phyloP scores from a whole-genome alignment of 2,329 filamentous ascomycete species.

The Pseudocercospora cruenta region DNA sequence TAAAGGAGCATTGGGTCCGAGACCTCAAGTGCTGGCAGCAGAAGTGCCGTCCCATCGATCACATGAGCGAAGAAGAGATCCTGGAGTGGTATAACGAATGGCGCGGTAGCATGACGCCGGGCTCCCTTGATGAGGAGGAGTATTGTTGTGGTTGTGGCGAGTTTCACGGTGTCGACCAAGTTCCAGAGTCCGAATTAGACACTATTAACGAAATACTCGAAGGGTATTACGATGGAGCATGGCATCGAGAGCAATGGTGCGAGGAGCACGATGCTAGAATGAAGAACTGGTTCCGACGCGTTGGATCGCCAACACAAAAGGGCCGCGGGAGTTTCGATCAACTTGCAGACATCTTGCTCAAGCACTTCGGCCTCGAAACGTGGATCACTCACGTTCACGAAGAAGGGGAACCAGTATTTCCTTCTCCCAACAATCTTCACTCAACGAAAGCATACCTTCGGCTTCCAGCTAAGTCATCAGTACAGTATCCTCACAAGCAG shows the following conservation, averaged over 20 bases:
- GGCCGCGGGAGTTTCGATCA: not conserved
- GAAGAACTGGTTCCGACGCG: not conserved
- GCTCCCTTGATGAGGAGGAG: too few species aligned
- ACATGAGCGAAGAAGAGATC: not conserved
- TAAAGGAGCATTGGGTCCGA: not conserved
- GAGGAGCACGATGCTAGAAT: not conserved
- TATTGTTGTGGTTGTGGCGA: too few species aligned
- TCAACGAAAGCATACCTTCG: not conserved
- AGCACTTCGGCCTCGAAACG: slow-evolving; percentile 13
- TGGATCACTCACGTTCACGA: slow-evolving; percentile 12
- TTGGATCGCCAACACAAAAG: not conserved
- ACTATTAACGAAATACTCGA: too few species aligned
- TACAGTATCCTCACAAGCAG: not conserved
- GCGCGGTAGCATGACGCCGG: not conserved
- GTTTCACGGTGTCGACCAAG: too few species aligned
- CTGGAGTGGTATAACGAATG: not conserved
- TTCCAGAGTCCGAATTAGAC: too few species aligned
- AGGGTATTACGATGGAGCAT: too few species aligned
- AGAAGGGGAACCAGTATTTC: not conserved
- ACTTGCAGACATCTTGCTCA: not conserved
- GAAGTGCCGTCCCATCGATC: slow-evolving; percentile 1
- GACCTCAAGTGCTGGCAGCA: slow-evolving; percentile 11
- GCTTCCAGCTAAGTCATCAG: not conserved
- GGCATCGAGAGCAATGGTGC: not conserved
- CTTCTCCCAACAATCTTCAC: not conserved